Evolutionary conservation across 805 yeast species (phyloP), one percentile per base, ranked within the genome.

Genomic region (Cyberlindnera petersonii): DNA sequence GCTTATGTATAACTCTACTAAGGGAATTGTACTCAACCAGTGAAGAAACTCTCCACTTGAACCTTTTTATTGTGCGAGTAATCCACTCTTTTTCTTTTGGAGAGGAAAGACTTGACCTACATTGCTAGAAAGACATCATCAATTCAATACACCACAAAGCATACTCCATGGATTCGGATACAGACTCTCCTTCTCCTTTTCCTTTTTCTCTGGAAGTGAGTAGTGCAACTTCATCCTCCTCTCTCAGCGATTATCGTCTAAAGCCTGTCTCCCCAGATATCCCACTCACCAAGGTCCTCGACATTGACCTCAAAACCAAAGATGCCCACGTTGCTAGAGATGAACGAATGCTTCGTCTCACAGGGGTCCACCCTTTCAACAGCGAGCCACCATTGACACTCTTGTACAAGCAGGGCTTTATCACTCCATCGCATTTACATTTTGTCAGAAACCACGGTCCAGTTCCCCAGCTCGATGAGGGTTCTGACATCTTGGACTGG

Each of bases 371-470:
- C 39, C 65, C 66, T 5, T 59, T 62, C 44, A 62, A 62, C 39
- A 42, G 49, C 26, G 65, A 62, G 44, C 51, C 65, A 8, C 64
- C 64, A 4, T 43, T 59, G 6, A 24, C 59, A 3, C 37, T 48
- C 9, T 47, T 58, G 5, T 61, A 52, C 37, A 43, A 52, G 9
- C 45, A 52, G 21, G 65, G 65, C 4, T 62, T 62, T 33, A 41
- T 62, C 15, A 62, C 66, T 1, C 61, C 65, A 4, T 47, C 59
- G 4, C 33, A 49, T 6, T 35, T 62, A 14, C 65, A 62, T 40
- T 62, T 52, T 50, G 66, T 62, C 24, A 53, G 66, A 42, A 62
- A 59, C 38, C 66, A 62, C 39, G 66, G 65, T 8, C 55, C 61
- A 2, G 64, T 55, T 9, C 64, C 64, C 1, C 27, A 42, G n/a